Evolutionary conservation across 1,284 basidiomycete genomes (phyloP).

Genomic region (Marasmius fiardii): DNA sequence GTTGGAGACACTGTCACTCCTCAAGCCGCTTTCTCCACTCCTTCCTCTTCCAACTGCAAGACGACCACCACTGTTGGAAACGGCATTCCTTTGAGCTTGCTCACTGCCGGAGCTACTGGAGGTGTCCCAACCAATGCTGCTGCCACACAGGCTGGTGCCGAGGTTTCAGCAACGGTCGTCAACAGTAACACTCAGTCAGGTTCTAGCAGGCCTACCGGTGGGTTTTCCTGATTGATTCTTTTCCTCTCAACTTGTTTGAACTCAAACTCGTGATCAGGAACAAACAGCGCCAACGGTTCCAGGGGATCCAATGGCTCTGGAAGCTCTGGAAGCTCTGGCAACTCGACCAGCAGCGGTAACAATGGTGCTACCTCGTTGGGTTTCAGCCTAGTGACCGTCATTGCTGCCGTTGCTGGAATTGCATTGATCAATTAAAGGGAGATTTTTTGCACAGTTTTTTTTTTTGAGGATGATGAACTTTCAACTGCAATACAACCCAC

Average conservation of each 20-base stretch:
- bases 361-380: background rate
- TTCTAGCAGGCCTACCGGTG: too few species aligned
- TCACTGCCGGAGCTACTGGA: conserved; percentile 21
- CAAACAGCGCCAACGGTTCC: background rate
- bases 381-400: background rate
- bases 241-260: too few species aligned
- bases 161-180: background rate
- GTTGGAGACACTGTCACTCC: conserved; percentile 32
- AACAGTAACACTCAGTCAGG: background rate
- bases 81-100: conserved; percentile 26
- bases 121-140: conserved; percentile 2
- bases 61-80: conserved; percentile 33
- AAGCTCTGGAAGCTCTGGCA: background rate
- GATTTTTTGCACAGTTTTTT: background rate
- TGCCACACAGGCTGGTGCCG: conserved; percentile 10
- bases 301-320: background rate
- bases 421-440: background rate
- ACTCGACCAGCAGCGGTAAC: background rate
- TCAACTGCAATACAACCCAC: too few species aligned
- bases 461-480: background rate
- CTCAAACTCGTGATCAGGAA: too few species aligned
- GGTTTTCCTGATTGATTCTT: too few species aligned
- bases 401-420: background rate
- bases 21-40: conserved; percentile 26
- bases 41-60: conserved; percentile 35